Conservation (phyloP, 1,284 basidiomycete species). For the Leccinum pallidistipes region DNA sequence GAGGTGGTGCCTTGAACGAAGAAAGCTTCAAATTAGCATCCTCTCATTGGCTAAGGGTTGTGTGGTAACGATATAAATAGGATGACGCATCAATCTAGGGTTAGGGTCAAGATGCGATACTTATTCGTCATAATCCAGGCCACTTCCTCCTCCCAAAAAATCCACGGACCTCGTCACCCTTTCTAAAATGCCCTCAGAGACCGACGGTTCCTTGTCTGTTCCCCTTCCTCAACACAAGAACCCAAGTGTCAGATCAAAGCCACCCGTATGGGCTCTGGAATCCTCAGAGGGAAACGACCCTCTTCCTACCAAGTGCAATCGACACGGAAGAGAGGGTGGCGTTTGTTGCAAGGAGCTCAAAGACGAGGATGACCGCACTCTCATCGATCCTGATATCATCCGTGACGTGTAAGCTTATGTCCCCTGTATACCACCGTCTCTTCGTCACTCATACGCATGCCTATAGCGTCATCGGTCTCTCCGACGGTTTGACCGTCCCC, state of each 20-base stretch:
- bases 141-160: not conserved
- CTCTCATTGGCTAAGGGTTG: constrained; percentile 3
- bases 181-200: constrained; percentile 22
- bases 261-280: constrained; percentile 66
- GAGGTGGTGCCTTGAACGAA: not conserved
- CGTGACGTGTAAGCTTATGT: constrained; percentile 71
- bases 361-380: constrained; percentile 70
- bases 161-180: not conserved
- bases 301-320: constrained; percentile 58
- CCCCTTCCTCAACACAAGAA: constrained; percentile 20
- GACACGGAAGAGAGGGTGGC: constrained; percentile 53
- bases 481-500: constrained; percentile 94
- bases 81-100: constrained; percentile 3
- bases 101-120: constrained; percentile 12
- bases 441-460: constrained; percentile 8
- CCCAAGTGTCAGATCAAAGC: constrained; percentile 28
- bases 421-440: not conserved
- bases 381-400: constrained; percentile 84
- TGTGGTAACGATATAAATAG: no score
- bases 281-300: constrained; percentile 42
- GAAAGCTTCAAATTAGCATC: constrained; percentile 10
- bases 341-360: constrained; percentile 85
- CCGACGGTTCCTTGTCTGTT: constrained; percentile 10
- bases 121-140: not conserved
- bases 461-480: constrained; percentile 86